Base-by-base conservation (phyloP, 176 grass and related monocot genomes). In the Avena insularis region DNA sequence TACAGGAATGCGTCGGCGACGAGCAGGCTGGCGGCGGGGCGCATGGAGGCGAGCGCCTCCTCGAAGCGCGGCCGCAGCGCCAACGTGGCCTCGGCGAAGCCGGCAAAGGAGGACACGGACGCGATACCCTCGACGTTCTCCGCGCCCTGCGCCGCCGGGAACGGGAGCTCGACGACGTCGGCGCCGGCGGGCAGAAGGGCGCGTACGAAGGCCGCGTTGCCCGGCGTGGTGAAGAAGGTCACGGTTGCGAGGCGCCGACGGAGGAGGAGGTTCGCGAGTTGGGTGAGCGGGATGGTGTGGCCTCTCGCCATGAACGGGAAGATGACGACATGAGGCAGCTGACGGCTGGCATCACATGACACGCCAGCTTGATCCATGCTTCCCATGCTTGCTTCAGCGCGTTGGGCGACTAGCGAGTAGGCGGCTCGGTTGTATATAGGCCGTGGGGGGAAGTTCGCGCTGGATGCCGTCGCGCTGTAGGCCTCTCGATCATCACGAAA, bases 211-310 rank as follows among this genome's bases (percentile, higher is more conserved):
- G 21, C 12, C 0, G 58, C 58, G 67, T 85, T 89, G 82, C 67
- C 82, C 0, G 77, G 77, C 57, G 77, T 89, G 33, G 77, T 91
- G 79, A 91, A 64, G 87, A 71, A 88, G 50, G 81, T 90, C 58
- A 89, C 36, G 12, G 59, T 15, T 48, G 88, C 58, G 17, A 89
- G 83, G 36, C 45, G 12, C 3, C 83, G 83, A 36, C 17, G 59
- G 38, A 53, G 69, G 59, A 85, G 83, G 5, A 89, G 48, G 70
- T 74, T n/a, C 31, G 66, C 56, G n/a, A 84, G 82, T 20, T 89
- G 47, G 68, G 48, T 76, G 1, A 89, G 35, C 47, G 81, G 80
- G 86, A 84, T 79, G 72, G 80, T 83, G 84, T 85, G 83, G 36
- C 83, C 12, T 71, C 55, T 89, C 58, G 77, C 82, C 88, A 89